Evolutionary conservation across 441 rosid species (phyloP), one percentile per base, ranked within the genome.

Genomic region (Adansonia rubrostipa): DNA sequence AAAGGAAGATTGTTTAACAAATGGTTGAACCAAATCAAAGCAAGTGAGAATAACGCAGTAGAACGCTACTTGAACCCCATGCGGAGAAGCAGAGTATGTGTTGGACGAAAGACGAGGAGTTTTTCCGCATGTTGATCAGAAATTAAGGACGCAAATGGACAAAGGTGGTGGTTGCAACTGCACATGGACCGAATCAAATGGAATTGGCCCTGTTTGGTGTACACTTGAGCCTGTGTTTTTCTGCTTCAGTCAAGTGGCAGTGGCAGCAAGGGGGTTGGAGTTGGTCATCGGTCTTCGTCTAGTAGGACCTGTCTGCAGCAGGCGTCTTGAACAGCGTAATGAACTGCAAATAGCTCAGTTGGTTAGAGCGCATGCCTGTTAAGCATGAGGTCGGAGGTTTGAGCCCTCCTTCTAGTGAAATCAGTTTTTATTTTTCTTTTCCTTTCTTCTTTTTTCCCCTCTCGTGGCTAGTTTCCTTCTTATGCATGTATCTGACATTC

Each of bases 131-230:
- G 45, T 42, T 42, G 71, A 4, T 66, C 44, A 24, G 56, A 64
- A 19, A 17, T 24, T 24, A 24, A 24, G 71, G 17, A 61, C 36
- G 58, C 24, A 28, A 28, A 17, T 0, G 15, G 71, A 54, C 65
- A 54, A 56, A 20, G 19, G 68, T 24, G 74, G 74, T 57, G 48
- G 65, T 8, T 67, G 5, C 5, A 4, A 2, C 3, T 4, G 73
- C 61, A 64, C 42, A 51, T 62, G 81, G 42, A 40, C 14, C 48
- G 60, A 65, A 24, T 56, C 47, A 73, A 47, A 24, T 62, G 68
- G 47, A 10, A 7, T 10, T 61, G 63, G 9, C 63, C 33, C 33
- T 8, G n/a, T 61, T 61, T 22, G 15, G 40, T 61, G n/a, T 22
- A 3, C 5, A 20, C 5, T 1, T 9, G 14, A 10, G 10, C 10